These are phyloP conservation scores for Lithohypha guttulata DNA, from an alignment of 2,329 filamentous ascomycete genomes.

Conservation along the genomic window DNA sequence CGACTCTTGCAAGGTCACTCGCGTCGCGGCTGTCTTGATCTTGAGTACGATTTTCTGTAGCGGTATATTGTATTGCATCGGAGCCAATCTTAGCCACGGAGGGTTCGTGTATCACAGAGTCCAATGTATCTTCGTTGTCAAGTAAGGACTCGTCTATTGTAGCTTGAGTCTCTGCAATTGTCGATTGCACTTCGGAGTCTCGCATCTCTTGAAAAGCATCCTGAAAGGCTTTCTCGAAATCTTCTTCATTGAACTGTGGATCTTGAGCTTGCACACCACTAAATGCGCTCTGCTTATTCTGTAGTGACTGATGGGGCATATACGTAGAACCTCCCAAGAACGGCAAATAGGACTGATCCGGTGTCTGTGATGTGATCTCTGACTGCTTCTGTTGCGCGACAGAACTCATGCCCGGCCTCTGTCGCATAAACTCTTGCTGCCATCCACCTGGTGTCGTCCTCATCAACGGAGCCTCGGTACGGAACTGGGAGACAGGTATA, in stretches of 20 bases:
- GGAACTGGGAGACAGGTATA: constrained; percentile 40
- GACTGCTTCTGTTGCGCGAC: constrained; percentile 10
- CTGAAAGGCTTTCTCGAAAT: constrained; percentile 20
- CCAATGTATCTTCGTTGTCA: constrained; percentile 21
- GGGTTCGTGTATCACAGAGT: constrained; percentile 5
- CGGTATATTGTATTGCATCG: constrained; percentile 30
- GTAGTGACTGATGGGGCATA: constrained; percentile 25
- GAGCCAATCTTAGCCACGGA: constrained; percentile 33
- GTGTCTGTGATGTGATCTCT: neutral
- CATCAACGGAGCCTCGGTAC: constrained; percentile 28
- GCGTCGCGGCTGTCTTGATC: constrained; percentile 36
- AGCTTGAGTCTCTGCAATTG: neutral
- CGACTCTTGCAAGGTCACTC: constrained; percentile 62
- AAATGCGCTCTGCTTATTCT: constrained; percentile 11
- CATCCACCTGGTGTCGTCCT: constrained; percentile 34
- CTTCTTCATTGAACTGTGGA: constrained; percentile 15
- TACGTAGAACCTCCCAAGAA: neutral
- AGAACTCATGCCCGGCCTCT: constrained; percentile 24
- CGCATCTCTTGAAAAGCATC: constrained; percentile 18
- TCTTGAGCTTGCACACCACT: constrained; percentile 6
- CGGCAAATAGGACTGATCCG: constrained; percentile 1
- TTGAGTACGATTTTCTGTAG: constrained; percentile 12
- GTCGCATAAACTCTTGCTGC: constrained; percentile 51
- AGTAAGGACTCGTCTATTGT: constrained; percentile 10
- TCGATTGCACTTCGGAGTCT: constrained; percentile 12